Evolutionary conservation across 202 grass and related monocot genomes (phyloP).

Genomic region (Schoenoplectus triqueter): DNA sequence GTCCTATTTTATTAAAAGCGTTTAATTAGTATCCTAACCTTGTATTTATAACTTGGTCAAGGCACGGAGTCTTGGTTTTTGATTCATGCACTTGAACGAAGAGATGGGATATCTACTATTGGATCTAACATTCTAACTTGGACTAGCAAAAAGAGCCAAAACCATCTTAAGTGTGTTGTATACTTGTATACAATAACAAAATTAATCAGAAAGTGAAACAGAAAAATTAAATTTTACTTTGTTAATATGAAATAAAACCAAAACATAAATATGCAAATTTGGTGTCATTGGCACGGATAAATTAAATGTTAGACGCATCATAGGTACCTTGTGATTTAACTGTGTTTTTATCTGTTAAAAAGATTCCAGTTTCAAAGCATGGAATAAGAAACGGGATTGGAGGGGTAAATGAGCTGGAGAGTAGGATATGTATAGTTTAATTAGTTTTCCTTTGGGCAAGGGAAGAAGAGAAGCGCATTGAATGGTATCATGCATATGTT

Average conservation of each 20-base stretch:
- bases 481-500: conserved; percentile 33
- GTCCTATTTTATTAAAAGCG: neutral
- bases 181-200: neutral
- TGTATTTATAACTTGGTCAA: neutral
- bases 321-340: conserved; percentile 34
- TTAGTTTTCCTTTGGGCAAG: conserved; percentile 30
- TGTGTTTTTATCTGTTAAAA: conserved; percentile 11
- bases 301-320: neutral
- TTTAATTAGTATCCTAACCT: neutral
- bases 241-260: neutral
- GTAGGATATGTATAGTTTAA: neutral
- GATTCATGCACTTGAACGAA: neutral
- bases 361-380: conserved; percentile 16
- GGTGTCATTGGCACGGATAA: neutral
- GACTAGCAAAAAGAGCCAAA: neutral
- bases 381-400: conserved; percentile 13
- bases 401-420: conserved; percentile 31
- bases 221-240: neutral
- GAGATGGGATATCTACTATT: neutral
- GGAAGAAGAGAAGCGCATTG: conserved; percentile 31
- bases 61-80: neutral
- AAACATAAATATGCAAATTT: neutral
- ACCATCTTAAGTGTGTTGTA: conserved; percentile 6
- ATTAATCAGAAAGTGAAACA: neutral
- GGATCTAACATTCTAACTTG: neutral